Evolutionary conservation across 805 yeast species (phyloP).

Genomic region (Cyberlindnera mycetangii): DNA sequence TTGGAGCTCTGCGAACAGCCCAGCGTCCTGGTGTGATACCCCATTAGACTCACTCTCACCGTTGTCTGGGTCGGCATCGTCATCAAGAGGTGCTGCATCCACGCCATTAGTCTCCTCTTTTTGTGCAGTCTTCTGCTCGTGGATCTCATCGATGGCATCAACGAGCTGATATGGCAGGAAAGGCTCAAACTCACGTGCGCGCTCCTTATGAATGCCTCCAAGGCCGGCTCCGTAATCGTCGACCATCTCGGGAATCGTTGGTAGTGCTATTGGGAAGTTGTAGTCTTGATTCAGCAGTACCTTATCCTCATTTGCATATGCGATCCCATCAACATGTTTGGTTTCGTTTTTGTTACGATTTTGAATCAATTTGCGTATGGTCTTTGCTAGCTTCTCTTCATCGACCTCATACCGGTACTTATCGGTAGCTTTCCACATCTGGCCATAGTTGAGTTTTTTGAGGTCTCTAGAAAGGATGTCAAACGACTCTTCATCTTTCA

Average conservation of each 20-base stretch:
- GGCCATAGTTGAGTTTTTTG: constrained; percentile 60
- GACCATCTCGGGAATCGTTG: constrained; percentile 70
- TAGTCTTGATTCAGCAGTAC: constrained; percentile 41
- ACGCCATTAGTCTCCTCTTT: constrained; percentile 22
- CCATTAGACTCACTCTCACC: constrained; percentile 15
- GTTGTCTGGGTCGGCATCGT: constrained; percentile 16
- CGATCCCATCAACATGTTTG: constrained; percentile 11
- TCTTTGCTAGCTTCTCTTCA: constrained; percentile 60
- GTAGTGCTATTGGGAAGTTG: constrained; percentile 37
- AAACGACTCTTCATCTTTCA: constrained; percentile 63
- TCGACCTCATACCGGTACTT: constrained; percentile 82
- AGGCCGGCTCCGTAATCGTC: constrained; percentile 75
- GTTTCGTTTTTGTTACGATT: constrained; percentile 14
- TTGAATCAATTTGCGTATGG: constrained; percentile 19
- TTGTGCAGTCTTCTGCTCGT: constrained; percentile 38
- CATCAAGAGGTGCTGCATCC: constrained; percentile 16
- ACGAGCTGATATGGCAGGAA: constrained; percentile 63
- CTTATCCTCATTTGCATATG: constrained; percentile 22
- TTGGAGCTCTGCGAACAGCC: constrained; percentile 45
- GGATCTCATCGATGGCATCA: constrained; percentile 70
- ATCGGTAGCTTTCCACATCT: constrained; percentile 65
- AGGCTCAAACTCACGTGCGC: constrained; percentile 65
- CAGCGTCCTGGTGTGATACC: constrained; percentile 38
- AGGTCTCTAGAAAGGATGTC: constrained; percentile 51
- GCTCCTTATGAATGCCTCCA: constrained; percentile 53